phyloP scores from a whole-genome alignment of 805 yeast genomes.

The Kazachstania kunashirensis region DNA sequence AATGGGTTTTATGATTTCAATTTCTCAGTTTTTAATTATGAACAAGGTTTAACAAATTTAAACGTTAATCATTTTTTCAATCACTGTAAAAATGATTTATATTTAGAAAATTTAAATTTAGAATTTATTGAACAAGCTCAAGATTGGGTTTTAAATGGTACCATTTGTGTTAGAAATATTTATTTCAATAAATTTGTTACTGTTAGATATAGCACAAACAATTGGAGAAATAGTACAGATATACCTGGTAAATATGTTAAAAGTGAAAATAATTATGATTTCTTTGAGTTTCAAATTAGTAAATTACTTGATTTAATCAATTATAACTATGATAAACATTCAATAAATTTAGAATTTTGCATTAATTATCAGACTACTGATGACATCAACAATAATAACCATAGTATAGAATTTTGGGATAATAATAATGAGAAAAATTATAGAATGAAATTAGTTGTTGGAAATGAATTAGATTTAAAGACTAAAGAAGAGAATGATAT shows the following conservation, averaged over 20 bases:
- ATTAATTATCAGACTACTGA: slow-evolving; percentile 21
- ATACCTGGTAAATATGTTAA: slow-evolving; percentile 19
- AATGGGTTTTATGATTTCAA: slow-evolving; percentile 23
- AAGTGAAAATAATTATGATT: slow-evolving; percentile 13
- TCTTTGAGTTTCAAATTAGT: slow-evolving; percentile 23
- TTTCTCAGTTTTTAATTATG: slow-evolving; percentile 20
- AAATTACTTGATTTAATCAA: slow-evolving; percentile 8
- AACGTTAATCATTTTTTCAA: slow-evolving; percentile 23
- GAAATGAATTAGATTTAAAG: neutral
- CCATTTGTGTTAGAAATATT: slow-evolving; percentile 63
- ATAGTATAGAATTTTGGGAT: slow-evolving; percentile 23
- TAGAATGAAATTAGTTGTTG: slow-evolving; percentile 12
- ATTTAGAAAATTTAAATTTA: slow-evolving; percentile 17
- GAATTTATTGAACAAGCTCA: slow-evolving; percentile 5
- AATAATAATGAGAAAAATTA: slow-evolving; percentile 24
- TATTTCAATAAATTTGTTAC: slow-evolving; percentile 59
- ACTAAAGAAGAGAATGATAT: neutral
- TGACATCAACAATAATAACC: slow-evolving; percentile 2
- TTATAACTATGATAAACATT: slow-evolving; percentile 3
- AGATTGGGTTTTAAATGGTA: slow-evolving; percentile 5
- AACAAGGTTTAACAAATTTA: slow-evolving; percentile 15
- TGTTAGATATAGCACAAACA: slow-evolving; percentile 65
- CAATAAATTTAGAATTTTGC: slow-evolving; percentile 19
- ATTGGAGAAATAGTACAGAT: slow-evolving; percentile 56
- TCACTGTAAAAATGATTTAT: slow-evolving; percentile 12